Conservation (phyloP, 148 eudicot genomes). For the Diospyros lotus region DNA sequence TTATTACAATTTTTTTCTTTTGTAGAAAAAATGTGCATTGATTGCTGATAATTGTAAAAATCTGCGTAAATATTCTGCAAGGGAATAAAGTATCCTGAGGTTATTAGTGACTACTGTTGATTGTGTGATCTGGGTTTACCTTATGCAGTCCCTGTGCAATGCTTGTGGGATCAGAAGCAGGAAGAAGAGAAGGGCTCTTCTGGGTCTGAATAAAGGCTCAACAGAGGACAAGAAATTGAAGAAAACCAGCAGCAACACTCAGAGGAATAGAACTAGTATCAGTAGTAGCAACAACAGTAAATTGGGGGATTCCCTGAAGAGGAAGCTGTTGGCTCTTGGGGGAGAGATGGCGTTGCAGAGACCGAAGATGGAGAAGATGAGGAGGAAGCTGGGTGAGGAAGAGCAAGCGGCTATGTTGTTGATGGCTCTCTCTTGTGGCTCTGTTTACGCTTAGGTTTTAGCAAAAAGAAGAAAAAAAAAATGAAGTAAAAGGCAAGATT, state of each 20-base stretch:
- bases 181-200: slow-evolving; percentile 71
- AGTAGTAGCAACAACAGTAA: slow-evolving; percentile 19
- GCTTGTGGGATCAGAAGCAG: slow-evolving; percentile 98
- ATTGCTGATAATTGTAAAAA: no score
- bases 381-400: slow-evolving; percentile 67
- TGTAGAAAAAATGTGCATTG: no score
- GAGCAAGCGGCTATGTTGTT: slow-evolving; percentile 85
- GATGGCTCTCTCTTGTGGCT: slow-evolving; percentile 80
- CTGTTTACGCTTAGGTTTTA: slow-evolving; percentile 53
- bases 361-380: slow-evolving; percentile 46
- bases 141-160: slow-evolving; percentile 79
- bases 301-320: slow-evolving; percentile 45
- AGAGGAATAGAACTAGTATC: background rate
- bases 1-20: no score
- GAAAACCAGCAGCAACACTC: slow-evolving; percentile 24
- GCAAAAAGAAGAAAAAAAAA: background rate
- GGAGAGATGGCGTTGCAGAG: slow-evolving; percentile 64
- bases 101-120: background rate
- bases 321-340: slow-evolving; percentile 46
- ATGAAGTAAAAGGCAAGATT: background rate
- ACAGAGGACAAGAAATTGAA: slow-evolving; percentile 51
- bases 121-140: slow-evolving; percentile 1
- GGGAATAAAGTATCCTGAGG: no score
- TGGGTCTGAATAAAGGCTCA: slow-evolving; percentile 43
- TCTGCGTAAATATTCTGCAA: no score